Conservation (phyloP, 371 early-diverging fungal species). For the Mucor indicus region DNA sequence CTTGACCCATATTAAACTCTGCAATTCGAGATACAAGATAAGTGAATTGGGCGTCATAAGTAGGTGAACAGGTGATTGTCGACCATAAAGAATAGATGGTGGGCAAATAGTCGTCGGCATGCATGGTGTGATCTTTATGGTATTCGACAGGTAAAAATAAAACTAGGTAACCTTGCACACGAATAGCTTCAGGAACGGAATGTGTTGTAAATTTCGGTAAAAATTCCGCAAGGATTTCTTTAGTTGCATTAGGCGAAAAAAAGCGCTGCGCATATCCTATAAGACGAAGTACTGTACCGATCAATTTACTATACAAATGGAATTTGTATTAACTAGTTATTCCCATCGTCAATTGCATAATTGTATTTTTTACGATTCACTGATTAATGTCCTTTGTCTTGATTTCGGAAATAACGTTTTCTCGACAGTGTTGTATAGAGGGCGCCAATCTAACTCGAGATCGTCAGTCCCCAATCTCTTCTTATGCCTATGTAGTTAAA, state of each 20-base stretch:
- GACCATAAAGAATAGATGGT: conserved; percentile 83
- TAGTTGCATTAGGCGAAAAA: conserved; percentile 62
- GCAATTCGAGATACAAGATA: conserved; percentile 71
- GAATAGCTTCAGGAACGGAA: conserved; percentile 47
- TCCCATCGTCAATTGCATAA: background rate
- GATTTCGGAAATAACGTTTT: conserved; percentile 57
- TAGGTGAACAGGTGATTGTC: conserved; percentile 51
- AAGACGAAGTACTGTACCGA: conserved; percentile 27
- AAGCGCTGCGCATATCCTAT: conserved; percentile 50
- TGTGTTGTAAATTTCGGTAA: conserved; percentile 65
- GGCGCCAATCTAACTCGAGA: conserved; percentile 69
- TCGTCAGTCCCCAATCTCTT: conserved; percentile 53
- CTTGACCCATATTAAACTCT: conserved; percentile 44
- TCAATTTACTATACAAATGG: conserved; percentile 29
- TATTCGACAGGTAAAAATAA: conserved; percentile 58
- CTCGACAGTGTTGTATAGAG: conserved; percentile 64
- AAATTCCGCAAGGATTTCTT: conserved; percentile 72
- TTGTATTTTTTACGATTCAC: conserved; percentile 45
- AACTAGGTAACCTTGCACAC: conserved; percentile 55
- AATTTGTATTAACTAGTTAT: background rate
- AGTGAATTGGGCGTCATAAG: conserved; percentile 65
- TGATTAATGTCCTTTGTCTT: conserved; percentile 58
- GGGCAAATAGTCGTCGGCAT: conserved; percentile 69
- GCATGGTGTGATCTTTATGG: conserved; percentile 25
- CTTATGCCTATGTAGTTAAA: conserved; percentile 29